Evolutionary conservation across 768 basidiomycete species (phyloP).

Genomic region (Cubamyces sp.): DNA sequence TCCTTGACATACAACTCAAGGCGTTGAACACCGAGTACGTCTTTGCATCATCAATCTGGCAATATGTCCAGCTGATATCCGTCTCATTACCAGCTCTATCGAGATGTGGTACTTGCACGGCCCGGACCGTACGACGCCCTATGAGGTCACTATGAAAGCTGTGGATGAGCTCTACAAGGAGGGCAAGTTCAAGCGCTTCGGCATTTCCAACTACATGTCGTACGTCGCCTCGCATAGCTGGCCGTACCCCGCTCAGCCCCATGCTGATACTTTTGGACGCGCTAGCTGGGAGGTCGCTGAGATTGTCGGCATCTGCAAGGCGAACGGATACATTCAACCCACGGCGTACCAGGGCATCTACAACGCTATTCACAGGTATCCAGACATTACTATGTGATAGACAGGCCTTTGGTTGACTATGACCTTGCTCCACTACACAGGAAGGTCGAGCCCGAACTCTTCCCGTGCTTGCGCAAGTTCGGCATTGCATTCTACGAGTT

Average conservation of each 20-base stretch:
- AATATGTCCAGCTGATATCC: slow-evolving; percentile 10
- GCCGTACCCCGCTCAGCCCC: neutral
- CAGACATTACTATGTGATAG: too few species aligned
- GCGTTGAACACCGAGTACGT: slow-evolving; percentile 51
- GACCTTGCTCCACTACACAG: neutral
- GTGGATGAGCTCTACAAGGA: slow-evolving; percentile 54
- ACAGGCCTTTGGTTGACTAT: neutral
- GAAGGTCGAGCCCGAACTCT: slow-evolving; percentile 43
- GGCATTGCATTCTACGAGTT: slow-evolving; percentile 46
- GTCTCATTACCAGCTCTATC: slow-evolving; percentile 27
- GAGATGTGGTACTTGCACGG: slow-evolving; percentile 56
- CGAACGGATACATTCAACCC: slow-evolving; percentile 51
- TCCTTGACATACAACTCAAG: slow-evolving; percentile 42
- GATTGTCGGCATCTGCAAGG: slow-evolving; percentile 44
- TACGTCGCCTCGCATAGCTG: slow-evolving; percentile 30
- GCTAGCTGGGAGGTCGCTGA: slow-evolving; percentile 49
- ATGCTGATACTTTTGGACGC: neutral
- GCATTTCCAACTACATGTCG: slow-evolving; percentile 48
- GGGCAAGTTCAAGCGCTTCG: slow-evolving; percentile 54
- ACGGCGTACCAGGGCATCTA: slow-evolving; percentile 54
- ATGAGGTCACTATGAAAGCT: slow-evolving; percentile 49
- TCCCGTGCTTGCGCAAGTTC: slow-evolving; percentile 48
- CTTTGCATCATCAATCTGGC: neutral
- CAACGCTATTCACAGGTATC: slow-evolving; percentile 44
- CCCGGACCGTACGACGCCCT: slow-evolving; percentile 48